Evolutionary conservation across 2,329 filamentous ascomycete species (phyloP).

Genomic region (Phialophora macrospora): DNA sequence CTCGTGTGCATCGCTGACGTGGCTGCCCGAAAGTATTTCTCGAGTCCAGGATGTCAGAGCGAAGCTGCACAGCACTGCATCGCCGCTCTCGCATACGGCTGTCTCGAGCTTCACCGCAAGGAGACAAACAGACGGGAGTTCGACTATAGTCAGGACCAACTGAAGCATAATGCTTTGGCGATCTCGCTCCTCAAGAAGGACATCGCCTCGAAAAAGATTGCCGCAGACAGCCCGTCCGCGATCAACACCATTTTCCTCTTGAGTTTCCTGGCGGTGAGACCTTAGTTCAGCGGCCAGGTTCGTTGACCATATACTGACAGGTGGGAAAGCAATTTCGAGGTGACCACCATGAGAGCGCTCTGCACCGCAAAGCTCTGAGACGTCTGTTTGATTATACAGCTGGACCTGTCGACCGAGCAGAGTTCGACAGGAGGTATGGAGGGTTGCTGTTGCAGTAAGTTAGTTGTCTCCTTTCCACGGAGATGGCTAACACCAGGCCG

Average conservation of each 20-base stretch:
- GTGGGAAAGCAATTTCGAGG: conserved; percentile 1
- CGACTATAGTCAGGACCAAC: conserved; percentile 3
- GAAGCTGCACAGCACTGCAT: conserved; percentile 7
- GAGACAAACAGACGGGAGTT: neutral
- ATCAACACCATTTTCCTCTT: conserved; percentile 2
- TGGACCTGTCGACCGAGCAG: neutral
- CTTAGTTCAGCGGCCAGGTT: neutral
- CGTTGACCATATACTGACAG: neutral
- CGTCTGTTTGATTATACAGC: neutral
- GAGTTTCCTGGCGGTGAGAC: conserved; percentile 1
- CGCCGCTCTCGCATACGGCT: conserved; percentile 1
- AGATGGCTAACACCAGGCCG: neutral
- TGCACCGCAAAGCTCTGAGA: conserved; percentile 2
- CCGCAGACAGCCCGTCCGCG: neutral
- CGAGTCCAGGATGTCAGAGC: conserved; percentile 5
- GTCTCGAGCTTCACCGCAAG: neutral
- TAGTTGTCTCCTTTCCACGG: neutral
- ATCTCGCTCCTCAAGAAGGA: conserved; percentile 1
- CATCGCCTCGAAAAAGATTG: neutral
- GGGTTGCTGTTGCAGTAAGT: conserved; percentile 5
- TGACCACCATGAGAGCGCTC: neutral
- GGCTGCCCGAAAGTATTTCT: neutral
- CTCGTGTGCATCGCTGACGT: neutral
- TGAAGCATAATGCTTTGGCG: neutral
- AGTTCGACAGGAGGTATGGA: conserved; percentile 1